A percentile compares a stretch with the other conserved stretches of the same genome.
phyloP scores from a whole-genome alignment of 805 yeast genomes.

The Yamadazyma takamatsuzukensis region DNA sequence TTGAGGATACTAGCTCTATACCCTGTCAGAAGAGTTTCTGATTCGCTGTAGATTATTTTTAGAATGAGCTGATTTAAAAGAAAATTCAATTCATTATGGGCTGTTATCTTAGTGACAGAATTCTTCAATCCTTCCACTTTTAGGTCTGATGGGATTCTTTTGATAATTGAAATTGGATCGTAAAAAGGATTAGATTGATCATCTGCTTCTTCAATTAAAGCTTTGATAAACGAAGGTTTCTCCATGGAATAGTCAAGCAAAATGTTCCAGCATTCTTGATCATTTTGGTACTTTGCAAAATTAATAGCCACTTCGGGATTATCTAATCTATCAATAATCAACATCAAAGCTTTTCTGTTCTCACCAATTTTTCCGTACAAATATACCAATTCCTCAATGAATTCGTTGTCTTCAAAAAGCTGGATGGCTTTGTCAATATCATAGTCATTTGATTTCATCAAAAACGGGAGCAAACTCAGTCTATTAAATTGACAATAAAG shows the following conservation, averaged over 20 bases:
- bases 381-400: slow-evolving; percentile 72
- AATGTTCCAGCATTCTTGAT: slow-evolving; percentile 76
- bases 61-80: slow-evolving; percentile 53
- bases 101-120: slow-evolving; percentile 58
- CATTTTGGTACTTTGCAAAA: slow-evolving; percentile 67
- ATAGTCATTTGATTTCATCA: slow-evolving; percentile 57
- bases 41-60: slow-evolving; percentile 27
- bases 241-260: slow-evolving; percentile 66
- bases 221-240: slow-evolving; percentile 73
- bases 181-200: slow-evolving; percentile 40
- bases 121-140: slow-evolving; percentile 62
- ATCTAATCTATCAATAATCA: slow-evolving; percentile 72
- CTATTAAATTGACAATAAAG: slow-evolving; percentile 64
- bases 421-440: slow-evolving; percentile 68
- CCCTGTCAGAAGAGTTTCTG: slow-evolving; percentile 23
- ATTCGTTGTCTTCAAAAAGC: slow-evolving; percentile 52
- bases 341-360: slow-evolving; percentile 64
- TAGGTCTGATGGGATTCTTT: slow-evolving; percentile 58
- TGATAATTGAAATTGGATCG: slow-evolving; percentile 68
- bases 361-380: slow-evolving; percentile 81
- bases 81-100: slow-evolving; percentile 54
- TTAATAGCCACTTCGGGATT: slow-evolving; percentile 80
- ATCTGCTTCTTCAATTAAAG: slow-evolving; percentile 67
- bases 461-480: slow-evolving; percentile 51
- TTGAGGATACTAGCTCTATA: slow-evolving; percentile 19